Evolutionary conservation across 1,139 yeast genomes (phyloP), one percentile per base, ranked within the genome.

Genomic region (Suhomyces maxii): DNA sequence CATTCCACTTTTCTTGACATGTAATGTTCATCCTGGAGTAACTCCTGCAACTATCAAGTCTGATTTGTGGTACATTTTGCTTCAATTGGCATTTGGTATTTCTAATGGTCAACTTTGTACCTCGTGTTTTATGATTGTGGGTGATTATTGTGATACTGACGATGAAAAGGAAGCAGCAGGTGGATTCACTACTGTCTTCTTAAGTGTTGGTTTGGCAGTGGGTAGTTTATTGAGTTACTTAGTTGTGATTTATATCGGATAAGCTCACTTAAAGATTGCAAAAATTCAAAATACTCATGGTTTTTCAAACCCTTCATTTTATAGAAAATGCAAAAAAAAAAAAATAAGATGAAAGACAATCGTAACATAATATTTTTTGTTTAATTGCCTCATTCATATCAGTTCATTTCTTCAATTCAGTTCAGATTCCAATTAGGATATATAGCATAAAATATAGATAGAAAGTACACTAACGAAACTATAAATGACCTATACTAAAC

Each of bases 81-180:
- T 89, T 28, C 97, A 90, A 63, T 79, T 89, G 45, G 45, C 80
- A 9, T 93, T 89, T 69, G 99, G 99, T 0, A 58, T 89, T 40
- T 81, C 96, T 7, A 90, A 89, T 60, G 99, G 99, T 5, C 96
- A 90, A 57, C 72, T 88, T 35, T 78, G 88, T 45, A 85, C 96
- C 6, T 80, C 90, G 25, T 79, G 90, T 47, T 87, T 91, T 65
- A 89, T 91, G 91, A 76, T 77, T 37, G 88, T 91, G 7, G 86
- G 91, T 0, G 73, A 74, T 14, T 72, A 74, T 45, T 73, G 85
- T 49, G 77, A 75, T 32, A 71, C 67, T 12, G 72, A 73, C 11
- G 78, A 78, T 18, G 95, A 89, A 59, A 84, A 83, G 63, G 90
- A 88, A 53, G 97, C 97, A 0, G 96, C 98, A 0, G 97, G 97